Conservation (phyloP, 345 rosid genomes). For the Syzygium aromaticum region DNA sequence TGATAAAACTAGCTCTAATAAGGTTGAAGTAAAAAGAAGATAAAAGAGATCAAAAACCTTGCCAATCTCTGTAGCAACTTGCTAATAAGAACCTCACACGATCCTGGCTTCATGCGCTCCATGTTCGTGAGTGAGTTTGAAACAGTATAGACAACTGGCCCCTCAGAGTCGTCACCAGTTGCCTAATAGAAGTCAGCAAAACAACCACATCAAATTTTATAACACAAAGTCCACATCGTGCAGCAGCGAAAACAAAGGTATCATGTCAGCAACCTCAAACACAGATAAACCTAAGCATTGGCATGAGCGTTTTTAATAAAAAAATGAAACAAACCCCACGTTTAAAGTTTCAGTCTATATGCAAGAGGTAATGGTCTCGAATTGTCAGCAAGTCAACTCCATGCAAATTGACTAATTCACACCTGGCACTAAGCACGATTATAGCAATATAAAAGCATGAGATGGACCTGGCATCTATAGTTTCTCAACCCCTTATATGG, state of each 20-base stretch:
- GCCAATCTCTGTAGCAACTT: conserved; percentile 63
- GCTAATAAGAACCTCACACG: conserved; percentile 64
- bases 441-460: neutral
- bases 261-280: neutral
- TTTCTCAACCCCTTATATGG: neutral
- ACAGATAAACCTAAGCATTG: neutral
- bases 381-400: neutral
- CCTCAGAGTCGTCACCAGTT: conserved; percentile 48
- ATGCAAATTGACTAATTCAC: neutral
- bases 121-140: conserved; percentile 47
- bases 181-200: conserved; percentile 25
- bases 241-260: neutral
- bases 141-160: conserved; percentile 38
- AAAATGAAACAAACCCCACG: neutral
- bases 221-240: neutral
- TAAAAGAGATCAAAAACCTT: conserved; percentile 33
- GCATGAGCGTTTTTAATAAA: neutral
- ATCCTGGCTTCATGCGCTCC: conserved; percentile 75
- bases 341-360: neutral
- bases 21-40: neutral
- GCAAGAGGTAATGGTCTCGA: neutral
- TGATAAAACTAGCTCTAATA: neutral
- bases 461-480: neutral
- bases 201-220: neutral
- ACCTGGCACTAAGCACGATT: neutral